These are phyloP conservation scores for Ambrosia hybrid DNA, from an alignment of 140 eudicot genomes.

Conservation along the genomic window DNA sequence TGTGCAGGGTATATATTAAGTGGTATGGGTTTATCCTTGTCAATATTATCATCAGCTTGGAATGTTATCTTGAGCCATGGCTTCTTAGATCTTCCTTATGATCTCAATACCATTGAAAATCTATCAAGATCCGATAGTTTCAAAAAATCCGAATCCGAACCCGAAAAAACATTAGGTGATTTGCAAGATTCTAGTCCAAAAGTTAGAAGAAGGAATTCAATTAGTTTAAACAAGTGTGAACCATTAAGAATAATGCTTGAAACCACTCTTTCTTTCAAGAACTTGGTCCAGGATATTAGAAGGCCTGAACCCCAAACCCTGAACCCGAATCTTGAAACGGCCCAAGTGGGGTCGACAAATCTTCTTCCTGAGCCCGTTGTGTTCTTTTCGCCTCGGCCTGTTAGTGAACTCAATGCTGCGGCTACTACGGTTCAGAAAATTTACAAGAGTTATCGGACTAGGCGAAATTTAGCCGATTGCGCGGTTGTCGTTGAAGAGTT, in stretches of 20 bases:
- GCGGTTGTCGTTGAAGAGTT: conserved; percentile 94
- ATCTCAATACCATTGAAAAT: conserved; percentile 30
- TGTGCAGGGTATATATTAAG: conserved; percentile 33
- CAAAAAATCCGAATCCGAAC: conserved; percentile 39
- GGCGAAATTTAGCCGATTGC: conserved; percentile 92
- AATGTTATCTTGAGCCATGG: conserved; percentile 40
- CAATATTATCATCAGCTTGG: conserved; percentile 56
- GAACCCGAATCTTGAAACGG: conserved; percentile 21
- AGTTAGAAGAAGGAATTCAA: conserved; percentile 47
- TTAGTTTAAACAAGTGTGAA: conserved; percentile 48
- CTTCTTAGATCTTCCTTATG: conserved; percentile 31
- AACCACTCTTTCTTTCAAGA: conserved; percentile 72
- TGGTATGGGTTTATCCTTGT: conserved; percentile 63
- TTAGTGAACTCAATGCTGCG: conserved; percentile 85
- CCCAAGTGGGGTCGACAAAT: conserved; percentile 29
- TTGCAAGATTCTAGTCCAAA: conserved; percentile 23
- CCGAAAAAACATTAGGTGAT: conserved; percentile 19
- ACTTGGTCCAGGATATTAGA: conserved; percentile 50
- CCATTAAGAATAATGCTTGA: conserved; percentile 67
- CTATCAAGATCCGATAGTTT: conserved; percentile 41
- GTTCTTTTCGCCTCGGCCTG: conserved; percentile 76
- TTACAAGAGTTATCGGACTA: conserved; percentile 86
- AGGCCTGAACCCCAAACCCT: conserved; percentile 25
- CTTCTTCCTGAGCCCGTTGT: conserved; percentile 71
- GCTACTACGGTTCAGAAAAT: conserved; percentile 81